These are phyloP conservation scores for Lentinula detonsa DNA, from an alignment of 768 basidiomycete species.

Conservation along the genomic window DNA sequence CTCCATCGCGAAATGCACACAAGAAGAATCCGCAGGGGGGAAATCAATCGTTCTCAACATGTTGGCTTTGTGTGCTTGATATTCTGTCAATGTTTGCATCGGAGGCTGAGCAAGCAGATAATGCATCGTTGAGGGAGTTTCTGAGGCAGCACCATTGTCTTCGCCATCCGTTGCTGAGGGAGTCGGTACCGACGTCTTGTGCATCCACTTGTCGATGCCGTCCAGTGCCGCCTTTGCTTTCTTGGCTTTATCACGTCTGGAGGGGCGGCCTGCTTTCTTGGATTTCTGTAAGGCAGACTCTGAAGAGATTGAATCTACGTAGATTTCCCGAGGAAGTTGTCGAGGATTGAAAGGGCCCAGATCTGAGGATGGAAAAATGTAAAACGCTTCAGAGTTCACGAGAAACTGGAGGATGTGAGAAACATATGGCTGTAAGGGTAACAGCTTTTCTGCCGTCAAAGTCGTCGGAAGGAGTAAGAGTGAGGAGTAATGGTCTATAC, in stretches of 20 bases:
- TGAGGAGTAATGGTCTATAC: slow-evolving; percentile 49
- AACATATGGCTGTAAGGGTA: slow-evolving; percentile 44
- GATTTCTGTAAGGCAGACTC: slow-evolving; percentile 32
- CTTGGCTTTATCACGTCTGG: slow-evolving; percentile 51
- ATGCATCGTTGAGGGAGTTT: slow-evolving; percentile 20
- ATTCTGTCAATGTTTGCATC: slow-evolving; percentile 28
- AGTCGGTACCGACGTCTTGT: slow-evolving; percentile 21
- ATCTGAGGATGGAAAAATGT: slow-evolving; percentile 51
- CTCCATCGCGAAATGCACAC: slow-evolving; percentile 27
- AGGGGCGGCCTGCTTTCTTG: slow-evolving; percentile 50
- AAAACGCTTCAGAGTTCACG: slow-evolving; percentile 43
- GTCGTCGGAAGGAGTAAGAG: slow-evolving; percentile 43
- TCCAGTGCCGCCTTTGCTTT: slow-evolving; percentile 46
- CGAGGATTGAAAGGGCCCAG: slow-evolving; percentile 52
- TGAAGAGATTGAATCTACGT: slow-evolving; percentile 22
- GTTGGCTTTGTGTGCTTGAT: slow-evolving; percentile 34
- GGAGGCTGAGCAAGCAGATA: slow-evolving; percentile 25
- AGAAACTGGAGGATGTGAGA: slow-evolving; percentile 45
- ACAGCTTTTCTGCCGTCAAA: slow-evolving; percentile 33
- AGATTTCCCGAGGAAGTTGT: slow-evolving; percentile 65
- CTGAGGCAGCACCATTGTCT: background rate
- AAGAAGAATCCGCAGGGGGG: slow-evolving; percentile 1
- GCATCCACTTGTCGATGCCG: slow-evolving; percentile 44
- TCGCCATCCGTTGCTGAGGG: background rate
- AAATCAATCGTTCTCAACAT: slow-evolving; percentile 31